Evolutionary conservation across 441 rosid genomes (phyloP).

Genomic region (Rhodomyrtus psidioides): DNA sequence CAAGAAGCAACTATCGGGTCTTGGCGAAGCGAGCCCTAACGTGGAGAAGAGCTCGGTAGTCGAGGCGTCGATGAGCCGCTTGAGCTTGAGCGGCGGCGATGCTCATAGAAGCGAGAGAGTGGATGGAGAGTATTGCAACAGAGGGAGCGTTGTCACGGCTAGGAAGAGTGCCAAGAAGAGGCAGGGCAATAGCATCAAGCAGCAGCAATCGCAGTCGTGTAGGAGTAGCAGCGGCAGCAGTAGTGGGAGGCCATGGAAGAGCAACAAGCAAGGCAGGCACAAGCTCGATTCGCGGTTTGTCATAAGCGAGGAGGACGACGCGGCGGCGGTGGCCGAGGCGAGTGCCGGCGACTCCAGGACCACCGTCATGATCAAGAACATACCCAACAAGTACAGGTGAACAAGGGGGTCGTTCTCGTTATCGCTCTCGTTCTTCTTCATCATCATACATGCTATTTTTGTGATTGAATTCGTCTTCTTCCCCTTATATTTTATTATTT

Average conservation of each 20-base stretch:
- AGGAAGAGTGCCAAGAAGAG: not conserved
- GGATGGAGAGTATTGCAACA: slow-evolving; percentile 12
- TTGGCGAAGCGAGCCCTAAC: slow-evolving; percentile 30
- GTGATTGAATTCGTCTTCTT: not conserved
- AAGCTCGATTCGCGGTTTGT: slow-evolving; percentile 63
- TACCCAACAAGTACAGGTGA: slow-evolving; percentile 96
- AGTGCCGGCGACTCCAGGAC: slow-evolving; percentile 64
- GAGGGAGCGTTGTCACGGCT: not conserved
- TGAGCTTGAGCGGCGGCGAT: slow-evolving; percentile 13
- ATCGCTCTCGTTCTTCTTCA: not conserved
- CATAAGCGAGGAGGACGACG: slow-evolving; percentile 38
- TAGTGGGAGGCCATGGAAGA: slow-evolving; percentile 39
- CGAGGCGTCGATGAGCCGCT: slow-evolving; percentile 14
- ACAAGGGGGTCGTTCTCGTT: not conserved
- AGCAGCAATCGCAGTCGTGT: not conserved
- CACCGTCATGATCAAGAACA: slow-evolving; percentile 97
- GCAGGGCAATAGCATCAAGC: not conserved
- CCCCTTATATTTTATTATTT: not conserved
- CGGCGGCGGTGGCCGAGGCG: slow-evolving; percentile 42
- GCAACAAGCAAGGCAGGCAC: slow-evolving; percentile 26
- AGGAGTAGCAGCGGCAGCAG: slow-evolving; percentile 16
- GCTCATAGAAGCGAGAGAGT: not conserved
- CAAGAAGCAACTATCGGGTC: slow-evolving; percentile 1
- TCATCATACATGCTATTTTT: not conserved
- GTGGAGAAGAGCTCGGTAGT: not conserved